Percentiles rank a stretch among this genome's conserved stretches.
Conservation (phyloP, 768 basidiomycete species). For the Mycena albidolilacea region DNA sequence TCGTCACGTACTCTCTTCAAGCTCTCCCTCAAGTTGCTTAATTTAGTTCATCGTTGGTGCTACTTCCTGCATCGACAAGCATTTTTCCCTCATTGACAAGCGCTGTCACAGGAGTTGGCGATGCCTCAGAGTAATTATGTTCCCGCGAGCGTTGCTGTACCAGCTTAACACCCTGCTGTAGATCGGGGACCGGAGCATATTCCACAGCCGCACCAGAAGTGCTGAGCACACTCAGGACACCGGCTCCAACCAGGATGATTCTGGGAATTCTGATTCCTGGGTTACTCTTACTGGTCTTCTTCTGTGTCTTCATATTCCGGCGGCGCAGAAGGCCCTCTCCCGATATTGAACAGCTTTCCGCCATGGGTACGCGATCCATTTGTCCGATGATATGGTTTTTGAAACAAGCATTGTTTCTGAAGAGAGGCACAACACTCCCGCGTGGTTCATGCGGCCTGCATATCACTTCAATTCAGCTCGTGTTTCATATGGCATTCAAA, state of each 20-base stretch:
- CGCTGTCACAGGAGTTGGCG: background rate
- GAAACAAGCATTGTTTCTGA: background rate
- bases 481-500: slow-evolving; percentile 1
- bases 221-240: background rate
- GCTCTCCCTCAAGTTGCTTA: background rate
- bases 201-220: background rate
- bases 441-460: slow-evolving; percentile 26
- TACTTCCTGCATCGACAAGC: background rate
- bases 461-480: slow-evolving; percentile 6
- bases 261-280: slow-evolving; percentile 20
- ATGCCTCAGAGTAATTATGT: slow-evolving; percentile 13
- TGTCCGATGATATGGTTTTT: too few relatives aligned
- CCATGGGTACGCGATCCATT: background rate
- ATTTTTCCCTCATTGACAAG: background rate
- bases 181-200: slow-evolving; percentile 4
- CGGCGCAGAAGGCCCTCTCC: background rate
- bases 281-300: background rate
- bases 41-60: background rate
- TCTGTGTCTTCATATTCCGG: slow-evolving; percentile 23
- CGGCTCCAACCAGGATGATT: background rate
- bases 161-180: background rate
- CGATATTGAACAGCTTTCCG: slow-evolving; percentile 3
- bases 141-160: background rate
- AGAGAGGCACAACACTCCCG: background rate
- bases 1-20: background rate